phyloP scores from a whole-genome alignment of 2,329 filamentous ascomycete species.

The Chaetomium olivaceum region DNA sequence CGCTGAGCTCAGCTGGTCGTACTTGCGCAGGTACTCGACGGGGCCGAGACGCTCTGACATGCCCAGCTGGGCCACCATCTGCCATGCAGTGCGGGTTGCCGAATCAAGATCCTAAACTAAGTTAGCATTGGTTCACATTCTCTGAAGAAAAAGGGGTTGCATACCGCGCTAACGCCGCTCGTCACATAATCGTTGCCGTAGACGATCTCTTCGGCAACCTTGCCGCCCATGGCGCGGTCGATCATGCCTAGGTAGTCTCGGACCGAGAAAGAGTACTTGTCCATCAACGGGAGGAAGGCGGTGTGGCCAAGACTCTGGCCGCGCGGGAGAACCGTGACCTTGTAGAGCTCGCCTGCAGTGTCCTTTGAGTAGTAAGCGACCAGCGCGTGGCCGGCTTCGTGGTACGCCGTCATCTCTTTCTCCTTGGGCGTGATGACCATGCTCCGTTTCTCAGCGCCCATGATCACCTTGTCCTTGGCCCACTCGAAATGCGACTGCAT shows the following conservation, averaged over 20 bases:
- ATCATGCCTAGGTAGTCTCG: constrained; percentile 70
- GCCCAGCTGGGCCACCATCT: constrained; percentile 84
- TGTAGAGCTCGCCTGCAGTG: constrained; percentile 79
- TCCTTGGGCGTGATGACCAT: constrained; percentile 91
- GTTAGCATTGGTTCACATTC: constrained; percentile 16
- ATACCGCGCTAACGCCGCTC: constrained; percentile 77
- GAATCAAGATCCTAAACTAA: constrained; percentile 71
- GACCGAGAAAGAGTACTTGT: constrained; percentile 87
- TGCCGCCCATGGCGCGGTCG: constrained; percentile 75
- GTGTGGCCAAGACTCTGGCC: constrained; percentile 86
- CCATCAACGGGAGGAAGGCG: constrained; percentile 83
- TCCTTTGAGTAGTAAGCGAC: constrained; percentile 79
- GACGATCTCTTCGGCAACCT: constrained; percentile 81
- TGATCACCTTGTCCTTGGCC: constrained; percentile 97
- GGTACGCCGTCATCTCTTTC: constrained; percentile 95
- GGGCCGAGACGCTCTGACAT: constrained; percentile 89
- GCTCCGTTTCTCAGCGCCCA: constrained; percentile 89
- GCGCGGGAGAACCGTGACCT: constrained; percentile 93
- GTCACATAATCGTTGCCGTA: constrained; percentile 92
- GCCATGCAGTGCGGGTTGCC: constrained; percentile 80
- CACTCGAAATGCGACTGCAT: constrained; percentile 84
- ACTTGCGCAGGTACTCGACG: constrained; percentile 81
- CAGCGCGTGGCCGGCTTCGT: constrained; percentile 94
- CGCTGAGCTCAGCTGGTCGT: constrained; percentile 77
- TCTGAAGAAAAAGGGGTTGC: constrained; percentile 32